phyloP scores from a whole-genome alignment of 805 yeast species.

The Cyberlindnera misumaiensis region DNA sequence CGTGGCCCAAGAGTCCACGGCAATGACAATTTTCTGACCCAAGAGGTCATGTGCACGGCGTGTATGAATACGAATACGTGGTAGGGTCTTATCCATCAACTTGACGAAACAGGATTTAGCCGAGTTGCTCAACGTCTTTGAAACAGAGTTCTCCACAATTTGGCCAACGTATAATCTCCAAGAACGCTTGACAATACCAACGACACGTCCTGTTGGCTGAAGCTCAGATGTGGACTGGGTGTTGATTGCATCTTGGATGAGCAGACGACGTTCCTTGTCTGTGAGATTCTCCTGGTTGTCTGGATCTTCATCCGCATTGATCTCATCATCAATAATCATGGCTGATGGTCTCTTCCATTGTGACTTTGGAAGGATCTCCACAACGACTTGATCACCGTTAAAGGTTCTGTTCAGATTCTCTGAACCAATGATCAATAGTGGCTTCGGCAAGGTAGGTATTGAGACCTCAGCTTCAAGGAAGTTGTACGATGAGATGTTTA shows the following conservation, averaged over 20 bases:
- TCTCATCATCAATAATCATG: slow-evolving; percentile 56
- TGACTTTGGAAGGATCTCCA: slow-evolving; percentile 77
- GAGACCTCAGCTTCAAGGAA: slow-evolving; percentile 80
- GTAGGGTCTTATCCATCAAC: slow-evolving; percentile 84
- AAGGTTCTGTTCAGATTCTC: slow-evolving; percentile 85
- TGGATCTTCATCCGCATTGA: slow-evolving; percentile 28
- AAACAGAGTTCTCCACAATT: slow-evolving; percentile 70
- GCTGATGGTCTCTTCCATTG: slow-evolving; percentile 87
- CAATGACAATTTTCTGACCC: slow-evolving; percentile 88
- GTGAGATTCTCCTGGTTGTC: slow-evolving; percentile 41
- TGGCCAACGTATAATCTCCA: slow-evolving; percentile 98
- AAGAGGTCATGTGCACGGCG: slow-evolving; percentile 74
- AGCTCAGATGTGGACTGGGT: slow-evolving; percentile 52
- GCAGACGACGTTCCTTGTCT: slow-evolving; percentile 62
- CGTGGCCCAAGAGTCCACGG: slow-evolving; percentile 89
- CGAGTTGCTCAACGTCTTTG: slow-evolving; percentile 51
- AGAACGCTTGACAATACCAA: slow-evolving; percentile 80
- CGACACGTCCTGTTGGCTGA: slow-evolving; percentile 92
- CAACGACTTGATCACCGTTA: slow-evolving; percentile 86
- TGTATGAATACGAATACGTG: slow-evolving; percentile 80
- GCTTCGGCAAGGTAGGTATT: slow-evolving; percentile 68
- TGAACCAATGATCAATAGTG: slow-evolving; percentile 75
- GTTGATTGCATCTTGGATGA: slow-evolving; percentile 70
- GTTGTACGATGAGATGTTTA: slow-evolving; percentile 79
- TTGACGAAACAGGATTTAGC: slow-evolving; percentile 76